A percentile compares a stretch with the other conserved stretches of the same genome.
These are phyloP conservation scores for Arabis hirsuta DNA, from an alignment of 345 rosid genomes.

Conservation along the genomic window DNA sequence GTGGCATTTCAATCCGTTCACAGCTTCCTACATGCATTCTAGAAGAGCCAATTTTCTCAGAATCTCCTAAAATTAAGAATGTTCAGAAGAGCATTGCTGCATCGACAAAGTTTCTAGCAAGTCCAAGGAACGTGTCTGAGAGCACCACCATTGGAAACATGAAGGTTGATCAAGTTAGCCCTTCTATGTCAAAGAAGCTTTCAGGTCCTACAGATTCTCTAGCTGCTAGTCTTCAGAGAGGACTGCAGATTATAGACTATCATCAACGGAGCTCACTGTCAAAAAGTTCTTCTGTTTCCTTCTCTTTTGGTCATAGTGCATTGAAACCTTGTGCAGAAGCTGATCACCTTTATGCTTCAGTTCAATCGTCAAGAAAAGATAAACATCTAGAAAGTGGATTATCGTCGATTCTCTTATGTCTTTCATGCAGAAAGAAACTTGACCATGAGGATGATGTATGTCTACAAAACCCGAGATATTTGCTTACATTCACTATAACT, in stretches of 20 bases:
- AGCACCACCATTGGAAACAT: constrained; percentile 40
- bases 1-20: constrained; percentile 44
- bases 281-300: constrained; percentile 67
- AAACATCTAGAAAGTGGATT: constrained; percentile 40
- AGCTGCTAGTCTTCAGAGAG: constrained; percentile 92
- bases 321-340: constrained; percentile 69
- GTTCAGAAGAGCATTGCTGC: constrained; percentile 58
- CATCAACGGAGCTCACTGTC: constrained; percentile 63
- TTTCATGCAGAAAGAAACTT: constrained; percentile 65
- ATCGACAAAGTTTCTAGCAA: constrained; percentile 52
- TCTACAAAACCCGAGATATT: not conserved
- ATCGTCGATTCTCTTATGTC: constrained; percentile 53
- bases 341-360: constrained; percentile 51
- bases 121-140: constrained; percentile 51
- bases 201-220: constrained; percentile 71
- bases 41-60: constrained; percentile 66
- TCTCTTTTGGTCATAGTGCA: constrained; percentile 80
- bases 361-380: constrained; percentile 49
- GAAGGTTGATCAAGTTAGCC: constrained; percentile 53
- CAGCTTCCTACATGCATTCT: constrained; percentile 55
- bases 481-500: not conserved
- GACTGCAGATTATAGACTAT: constrained; percentile 76
- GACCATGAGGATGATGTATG: constrained; percentile 39
- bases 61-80: constrained; percentile 80
- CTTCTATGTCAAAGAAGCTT: constrained; percentile 70